Conservation (phyloP, 345 rosid genomes). For the Tarenaya hassleriana region DNA sequence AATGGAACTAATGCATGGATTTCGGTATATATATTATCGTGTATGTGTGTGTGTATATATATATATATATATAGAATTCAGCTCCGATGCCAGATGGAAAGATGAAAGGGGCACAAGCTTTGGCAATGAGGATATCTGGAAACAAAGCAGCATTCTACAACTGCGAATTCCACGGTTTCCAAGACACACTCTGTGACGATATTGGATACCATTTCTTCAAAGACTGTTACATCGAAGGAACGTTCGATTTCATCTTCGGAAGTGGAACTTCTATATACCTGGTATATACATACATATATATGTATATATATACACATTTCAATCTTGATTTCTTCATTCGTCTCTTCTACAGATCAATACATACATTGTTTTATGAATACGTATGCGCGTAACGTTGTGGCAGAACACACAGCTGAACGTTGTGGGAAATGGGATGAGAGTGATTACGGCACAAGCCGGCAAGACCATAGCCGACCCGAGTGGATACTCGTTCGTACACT, state of each 20-base stretch:
- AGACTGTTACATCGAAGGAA: conserved; percentile 39
- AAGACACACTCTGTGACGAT: conserved; percentile 50
- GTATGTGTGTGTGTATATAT: not conserved
- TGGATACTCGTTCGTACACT: conserved; percentile 40
- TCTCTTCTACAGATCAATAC: too few relatives aligned
- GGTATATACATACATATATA: conserved; percentile 19
- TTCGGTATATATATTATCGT: too few relatives aligned
- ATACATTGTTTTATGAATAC: too few relatives aligned
- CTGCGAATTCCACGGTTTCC: conserved; percentile 38
- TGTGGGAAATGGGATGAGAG: conserved; percentile 34
- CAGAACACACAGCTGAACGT: conserved; percentile 36
- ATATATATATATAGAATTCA: conserved; percentile 28
- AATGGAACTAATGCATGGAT: too few relatives aligned
- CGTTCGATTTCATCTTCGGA: conserved; percentile 49
- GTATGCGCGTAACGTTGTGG: not conserved
- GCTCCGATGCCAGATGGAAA: conserved; percentile 42
- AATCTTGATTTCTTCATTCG: too few relatives aligned
- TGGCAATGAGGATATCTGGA: conserved; percentile 43
- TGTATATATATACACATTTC: too few relatives aligned
- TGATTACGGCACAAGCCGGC: conserved; percentile 44
- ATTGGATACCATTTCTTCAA: conserved; percentile 41
- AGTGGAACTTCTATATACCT: conserved; percentile 43
- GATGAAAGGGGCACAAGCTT: conserved; percentile 36
- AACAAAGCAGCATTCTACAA: conserved; percentile 41
- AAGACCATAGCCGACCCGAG: too few relatives aligned